Evolutionary conservation across 208 protist genomes (phyloP).

Genomic region (Acanthamoeba divionensis): DNA sequence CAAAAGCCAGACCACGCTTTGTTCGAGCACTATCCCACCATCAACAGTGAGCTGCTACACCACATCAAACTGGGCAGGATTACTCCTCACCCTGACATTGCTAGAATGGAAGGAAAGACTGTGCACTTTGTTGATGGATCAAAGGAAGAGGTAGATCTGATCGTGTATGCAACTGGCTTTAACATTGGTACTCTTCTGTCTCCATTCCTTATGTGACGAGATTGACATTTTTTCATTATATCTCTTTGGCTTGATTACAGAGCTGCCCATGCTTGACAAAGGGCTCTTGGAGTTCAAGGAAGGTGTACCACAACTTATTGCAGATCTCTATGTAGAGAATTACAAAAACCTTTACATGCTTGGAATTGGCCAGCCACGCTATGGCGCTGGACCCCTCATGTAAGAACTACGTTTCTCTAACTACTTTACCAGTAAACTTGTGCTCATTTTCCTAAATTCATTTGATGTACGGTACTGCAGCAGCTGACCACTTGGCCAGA

Average conservation of each 20-base stretch:
- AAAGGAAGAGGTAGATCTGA: conserved; percentile 16
- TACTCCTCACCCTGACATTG: conserved; percentile 8
- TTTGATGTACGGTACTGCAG: background rate
- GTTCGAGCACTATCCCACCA: conserved; percentile 55
- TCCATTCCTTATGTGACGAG: too few species aligned
- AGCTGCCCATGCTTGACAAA: background rate
- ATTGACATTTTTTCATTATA: too few species aligned
- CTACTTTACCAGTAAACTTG: background rate
- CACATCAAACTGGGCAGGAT: conserved; percentile 54
- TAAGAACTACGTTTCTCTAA: background rate
- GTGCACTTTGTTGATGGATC: conserved; percentile 39
- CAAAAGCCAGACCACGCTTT: conserved; percentile 53
- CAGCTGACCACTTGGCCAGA: background rate
- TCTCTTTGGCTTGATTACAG: too few species aligned
- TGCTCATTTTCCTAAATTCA: background rate
- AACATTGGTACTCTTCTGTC: background rate
- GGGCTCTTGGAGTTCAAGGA: background rate
- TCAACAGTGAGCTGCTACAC: conserved; percentile 57
- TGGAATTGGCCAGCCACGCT: background rate
- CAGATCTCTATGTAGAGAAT: background rate
- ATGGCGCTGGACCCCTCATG: conserved; percentile 32
- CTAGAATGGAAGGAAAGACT: background rate
- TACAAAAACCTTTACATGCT: conserved; percentile 41
- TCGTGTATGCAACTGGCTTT: conserved; percentile 53
- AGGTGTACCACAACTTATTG: conserved; percentile 5